Base-by-base conservation (phyloP, 179 eudicot species). In the Silene coronaria region DNA sequence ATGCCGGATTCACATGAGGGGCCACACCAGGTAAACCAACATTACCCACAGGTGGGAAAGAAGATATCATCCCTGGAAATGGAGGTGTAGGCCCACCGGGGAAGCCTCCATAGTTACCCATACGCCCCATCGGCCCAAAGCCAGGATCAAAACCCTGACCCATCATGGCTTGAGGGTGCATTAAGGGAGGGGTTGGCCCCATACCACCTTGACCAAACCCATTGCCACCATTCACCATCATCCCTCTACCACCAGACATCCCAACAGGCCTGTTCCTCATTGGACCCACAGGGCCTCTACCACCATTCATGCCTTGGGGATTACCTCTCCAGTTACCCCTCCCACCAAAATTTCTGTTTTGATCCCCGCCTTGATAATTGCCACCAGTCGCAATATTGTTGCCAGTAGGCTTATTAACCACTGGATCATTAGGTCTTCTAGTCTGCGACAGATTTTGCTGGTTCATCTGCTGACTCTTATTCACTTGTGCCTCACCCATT, bases 101-200 rank as follows among this genome's bases (percentile, higher is more conserved):
- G 59, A 89, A 92, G 55, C 93, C 97, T 55, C 91, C 91, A 80
- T 86, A 89, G 28, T 78, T 73, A 1, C 90, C 95, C 91, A 87
- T 86, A 71, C 97, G 79, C 27, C 87, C 94, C 97, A 92, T 91
- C 16, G 91, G 94, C 22, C 84, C 94, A 82, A 89, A 92, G 46
- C 82, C 85, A 5, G 95, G 97, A 73, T 93, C 95, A 77, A 88
- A 89, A 58, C 98, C 97, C 72, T 87, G 96, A 59, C 89, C 91
- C 94, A 92, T 92, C 97, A 92, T 92, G 28, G 83, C 77, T 76
- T 92, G 96, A 75, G 92, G 96, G 71, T 85, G 97, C 91, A 89
- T 70, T 81, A 89, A n/a, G 59, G 91, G 92, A 79, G 97, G 89
- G 10, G 83, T 65, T 4, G 79, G 88, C 71, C 89, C 91, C 76